A percentile compares a stretch with the other conserved stretches of the same genome.
These are phyloP conservation scores for Carex pumila DNA, from an alignment of 176 grass and related monocot genomes.

Conservation along the genomic window DNA sequence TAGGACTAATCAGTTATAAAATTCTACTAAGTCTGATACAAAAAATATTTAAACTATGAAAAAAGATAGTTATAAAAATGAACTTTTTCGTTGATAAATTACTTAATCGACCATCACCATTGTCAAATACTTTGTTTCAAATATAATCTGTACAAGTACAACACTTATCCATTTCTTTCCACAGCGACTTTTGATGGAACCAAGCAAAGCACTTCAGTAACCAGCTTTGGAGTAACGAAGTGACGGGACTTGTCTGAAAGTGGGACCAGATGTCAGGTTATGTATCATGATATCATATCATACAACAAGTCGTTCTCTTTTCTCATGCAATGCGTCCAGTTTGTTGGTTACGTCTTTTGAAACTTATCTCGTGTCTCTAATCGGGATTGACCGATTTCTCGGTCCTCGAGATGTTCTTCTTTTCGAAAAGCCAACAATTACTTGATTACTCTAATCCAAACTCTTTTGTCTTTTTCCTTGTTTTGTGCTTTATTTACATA, in stretches of 20 bases:
- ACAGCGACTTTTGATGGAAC: neutral
- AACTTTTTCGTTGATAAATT: neutral
- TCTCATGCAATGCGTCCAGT: neutral
- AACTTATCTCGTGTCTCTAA: slow-evolving; percentile 16
- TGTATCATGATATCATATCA: neutral
- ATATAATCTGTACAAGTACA: no score
- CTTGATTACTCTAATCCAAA: slow-evolving; percentile 15
- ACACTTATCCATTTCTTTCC: no score
- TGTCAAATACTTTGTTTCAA: neutral
- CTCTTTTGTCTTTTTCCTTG: slow-evolving; percentile 19
- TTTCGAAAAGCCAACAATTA: slow-evolving; percentile 1
- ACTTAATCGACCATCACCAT: neutral
- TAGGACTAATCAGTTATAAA: no score
- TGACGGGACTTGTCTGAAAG: slow-evolving; percentile 6
- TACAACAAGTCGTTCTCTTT: neutral
- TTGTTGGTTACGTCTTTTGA: slow-evolving; percentile 23
- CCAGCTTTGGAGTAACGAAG: neutral
- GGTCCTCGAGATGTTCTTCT: slow-evolving; percentile 19
- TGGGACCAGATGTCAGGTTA: neutral
- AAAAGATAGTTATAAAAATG: neutral
- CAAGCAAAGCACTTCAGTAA: neutral
- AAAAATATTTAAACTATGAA: no score
- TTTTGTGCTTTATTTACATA: neutral
- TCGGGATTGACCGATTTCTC: slow-evolving; percentile 29
- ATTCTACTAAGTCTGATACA: neutral